Evolutionary conservation across 2,329 filamentous ascomycete species (phyloP).

Genomic region (Diaporthe caulivora): DNA sequence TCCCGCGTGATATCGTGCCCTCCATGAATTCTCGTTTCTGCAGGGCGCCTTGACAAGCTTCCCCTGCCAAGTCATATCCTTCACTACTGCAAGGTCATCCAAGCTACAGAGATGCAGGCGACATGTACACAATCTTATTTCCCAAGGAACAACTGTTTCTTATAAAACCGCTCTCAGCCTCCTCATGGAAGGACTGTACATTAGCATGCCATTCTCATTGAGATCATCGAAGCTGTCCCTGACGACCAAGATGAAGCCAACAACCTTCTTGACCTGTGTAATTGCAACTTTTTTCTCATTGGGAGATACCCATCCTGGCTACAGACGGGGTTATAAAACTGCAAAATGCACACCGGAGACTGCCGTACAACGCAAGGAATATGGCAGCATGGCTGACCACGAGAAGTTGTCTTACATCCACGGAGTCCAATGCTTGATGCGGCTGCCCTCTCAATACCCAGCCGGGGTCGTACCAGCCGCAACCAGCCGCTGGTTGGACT

Average conservation of each 20-base stretch:
- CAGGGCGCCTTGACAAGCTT: neutral
- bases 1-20: neutral
- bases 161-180: constrained; percentile 7
- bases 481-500: constrained; percentile 56
- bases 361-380: constrained; percentile 36
- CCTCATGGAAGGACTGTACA: neutral
- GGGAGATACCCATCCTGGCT: neutral
- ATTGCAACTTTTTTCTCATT: neutral
- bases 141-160: neutral
- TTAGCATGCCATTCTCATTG: neutral
- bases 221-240: neutral
- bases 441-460: constrained; percentile 47
- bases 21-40: neutral
- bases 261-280: neutral
- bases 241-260: neutral
- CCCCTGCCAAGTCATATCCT: neutral
- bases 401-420: constrained; percentile 46
- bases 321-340: neutral
- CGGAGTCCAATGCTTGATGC: constrained; percentile 53
- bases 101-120: neutral
- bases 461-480: constrained; percentile 50
- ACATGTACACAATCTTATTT: neutral
- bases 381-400: constrained; percentile 25
- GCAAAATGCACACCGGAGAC: constrained; percentile 7
- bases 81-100: constrained; percentile 21